Conservation (phyloP, 768 basidiomycete genomes). For the Russula vinacea region DNA sequence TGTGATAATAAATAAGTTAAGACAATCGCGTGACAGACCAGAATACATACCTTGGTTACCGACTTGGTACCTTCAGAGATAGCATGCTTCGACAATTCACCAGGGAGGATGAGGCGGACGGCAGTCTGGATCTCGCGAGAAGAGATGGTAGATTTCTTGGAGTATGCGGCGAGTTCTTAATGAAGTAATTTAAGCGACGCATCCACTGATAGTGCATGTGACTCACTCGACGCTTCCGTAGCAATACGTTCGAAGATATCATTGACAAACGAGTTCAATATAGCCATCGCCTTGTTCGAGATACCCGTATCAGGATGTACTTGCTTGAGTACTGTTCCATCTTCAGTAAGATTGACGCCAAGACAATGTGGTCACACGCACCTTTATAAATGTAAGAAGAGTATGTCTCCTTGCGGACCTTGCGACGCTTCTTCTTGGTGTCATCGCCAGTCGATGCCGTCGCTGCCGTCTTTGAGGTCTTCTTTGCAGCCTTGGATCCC, state of each 20-base stretch:
- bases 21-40: background rate
- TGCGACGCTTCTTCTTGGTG: constrained; percentile 88
- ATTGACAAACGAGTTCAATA: constrained; percentile 89
- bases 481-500: constrained; percentile 54
- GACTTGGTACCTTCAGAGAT: constrained; percentile 91
- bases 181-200: background rate
- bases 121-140: constrained; percentile 98
- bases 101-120: constrained; percentile 92
- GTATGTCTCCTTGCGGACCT: constrained; percentile 88
- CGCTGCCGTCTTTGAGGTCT: constrained; percentile 49
- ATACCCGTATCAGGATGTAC: constrained; percentile 99
- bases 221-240: constrained; percentile 79
- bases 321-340: constrained; percentile 77
- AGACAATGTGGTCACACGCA: constrained; percentile 35
- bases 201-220: background rate
- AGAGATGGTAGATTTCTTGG: constrained; percentile 98
- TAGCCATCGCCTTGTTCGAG: constrained; percentile 95
- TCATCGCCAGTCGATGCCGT: constrained; percentile 56
- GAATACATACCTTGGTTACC: constrained; percentile 52
- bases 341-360: constrained; percentile 6
- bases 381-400: constrained; percentile 95
- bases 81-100: constrained; percentile 97
- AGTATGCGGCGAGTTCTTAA: constrained; percentile 91
- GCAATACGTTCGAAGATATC: constrained; percentile 94
- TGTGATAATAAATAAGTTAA: constrained; percentile 6